Conservation (phyloP, 192 early-diverging fungal species). For the Backusella westeae region DNA sequence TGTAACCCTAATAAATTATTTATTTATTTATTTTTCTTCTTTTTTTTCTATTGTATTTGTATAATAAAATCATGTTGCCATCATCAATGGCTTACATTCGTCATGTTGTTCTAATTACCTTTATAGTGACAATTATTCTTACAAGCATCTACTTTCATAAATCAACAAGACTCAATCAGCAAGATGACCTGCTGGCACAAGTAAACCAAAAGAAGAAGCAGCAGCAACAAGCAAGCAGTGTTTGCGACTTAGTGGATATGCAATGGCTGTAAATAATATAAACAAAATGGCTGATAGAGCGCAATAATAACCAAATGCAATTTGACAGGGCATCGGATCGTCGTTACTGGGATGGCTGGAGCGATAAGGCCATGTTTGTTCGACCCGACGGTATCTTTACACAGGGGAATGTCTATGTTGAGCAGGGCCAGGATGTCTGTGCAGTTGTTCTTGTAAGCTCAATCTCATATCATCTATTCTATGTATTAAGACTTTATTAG, state of each 20-base stretch:
- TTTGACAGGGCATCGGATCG: constrained; percentile 15
- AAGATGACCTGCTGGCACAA: background rate
- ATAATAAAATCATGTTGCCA: background rate
- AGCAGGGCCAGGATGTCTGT: constrained; percentile 17
- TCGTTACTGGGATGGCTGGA: constrained; percentile 28
- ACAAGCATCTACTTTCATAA: background rate
- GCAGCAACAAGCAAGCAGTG: background rate
- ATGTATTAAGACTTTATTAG: background rate
- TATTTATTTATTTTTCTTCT: background rate
- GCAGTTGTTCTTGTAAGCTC: constrained; percentile 29
- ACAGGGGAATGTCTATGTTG: constrained; percentile 6
- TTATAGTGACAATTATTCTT: background rate
- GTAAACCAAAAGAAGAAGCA: background rate
- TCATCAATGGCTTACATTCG: constrained; percentile 8
- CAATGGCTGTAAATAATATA: constrained; percentile 10
- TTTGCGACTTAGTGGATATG: constrained; percentile 9
- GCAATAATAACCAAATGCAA: background rate
- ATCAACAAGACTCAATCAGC: background rate
- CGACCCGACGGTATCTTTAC: constrained; percentile 23
- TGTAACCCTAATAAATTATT: constrained; percentile 1
- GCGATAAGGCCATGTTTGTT: constrained; percentile 24
- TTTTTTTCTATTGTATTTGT: background rate
- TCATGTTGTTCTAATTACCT: background rate
- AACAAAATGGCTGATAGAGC: background rate
- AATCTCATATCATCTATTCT: background rate